Evolutionary conservation across 345 rosid species (phyloP).

Genomic region (Barbarea vulgaris): DNA sequence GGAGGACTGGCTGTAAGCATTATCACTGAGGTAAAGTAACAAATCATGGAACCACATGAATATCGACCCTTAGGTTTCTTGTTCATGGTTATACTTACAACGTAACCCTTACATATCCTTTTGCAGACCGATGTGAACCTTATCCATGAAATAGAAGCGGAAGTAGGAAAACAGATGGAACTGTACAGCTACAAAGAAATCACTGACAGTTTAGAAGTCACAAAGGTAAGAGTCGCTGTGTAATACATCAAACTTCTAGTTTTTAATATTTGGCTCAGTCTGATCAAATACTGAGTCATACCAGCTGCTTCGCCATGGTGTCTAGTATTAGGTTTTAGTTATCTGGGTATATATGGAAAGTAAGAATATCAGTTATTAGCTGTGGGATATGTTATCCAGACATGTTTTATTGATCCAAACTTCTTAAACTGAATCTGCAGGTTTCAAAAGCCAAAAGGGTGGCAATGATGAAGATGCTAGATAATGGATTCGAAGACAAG

Average conservation of each 20-base stretch:
- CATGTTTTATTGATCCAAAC: conserved; percentile 4
- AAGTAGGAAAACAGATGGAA: conserved; percentile 66
- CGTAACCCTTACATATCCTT: conserved; percentile 8
- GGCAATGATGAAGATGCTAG: conserved; percentile 85
- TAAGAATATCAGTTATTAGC: not conserved
- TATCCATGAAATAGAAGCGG: conserved; percentile 77
- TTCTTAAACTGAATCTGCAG: conserved; percentile 45
- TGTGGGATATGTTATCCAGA: not conserved
- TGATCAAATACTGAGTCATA: conserved; percentile 2
- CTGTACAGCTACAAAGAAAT: conserved; percentile 68
- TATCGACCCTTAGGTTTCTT: not conserved
- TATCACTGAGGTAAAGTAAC: conserved; percentile 63
- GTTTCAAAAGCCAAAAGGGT: conserved; percentile 87
- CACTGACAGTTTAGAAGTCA: conserved; percentile 72
- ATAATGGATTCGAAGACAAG: conserved; percentile 87
- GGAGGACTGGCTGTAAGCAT: conserved; percentile 88
- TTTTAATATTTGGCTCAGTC: not conserved
- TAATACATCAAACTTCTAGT: not conserved
- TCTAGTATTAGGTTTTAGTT: conserved; percentile 4
- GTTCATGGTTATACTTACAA: conserved; percentile 25
- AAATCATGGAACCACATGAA: no score
- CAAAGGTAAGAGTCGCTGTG: conserved; percentile 51
- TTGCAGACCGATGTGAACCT: conserved; percentile 79
- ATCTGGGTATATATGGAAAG: conserved; percentile 7
- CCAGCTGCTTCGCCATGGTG: conserved; percentile 2